Base-by-base conservation (phyloP, 306 rosid genomes). In the Medicago ruthenica region DNA sequence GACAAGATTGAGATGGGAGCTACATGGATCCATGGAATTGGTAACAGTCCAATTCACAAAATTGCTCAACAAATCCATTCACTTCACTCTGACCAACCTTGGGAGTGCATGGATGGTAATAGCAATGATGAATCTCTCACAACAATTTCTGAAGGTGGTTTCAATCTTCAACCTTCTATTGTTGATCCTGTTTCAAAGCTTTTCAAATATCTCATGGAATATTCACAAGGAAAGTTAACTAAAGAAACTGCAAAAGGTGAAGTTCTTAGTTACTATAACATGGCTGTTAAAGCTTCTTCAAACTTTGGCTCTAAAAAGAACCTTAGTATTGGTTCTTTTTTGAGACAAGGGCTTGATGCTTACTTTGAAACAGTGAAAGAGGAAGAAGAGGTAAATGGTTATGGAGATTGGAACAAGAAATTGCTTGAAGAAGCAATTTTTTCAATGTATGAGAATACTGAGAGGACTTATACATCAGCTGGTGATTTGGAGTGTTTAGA, bases 21-120 rank as follows among this genome's bases (percentile, higher is more conserved):
- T 61, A 95, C 99, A 44, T 95, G 99, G 99, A 95, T 95, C 90
- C 99, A 95, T 68, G 99, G 99, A 75, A 95, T 89, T 86, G 90
- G 84, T 7, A 95, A 89, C 21, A 95, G 99, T 68, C 99, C 99
- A 31, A 75, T 95, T 74, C 85, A 92, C 83, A 78, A 86, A 70
- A 90, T 95, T 40, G 99, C 99, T 40, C 79, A 80, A 13, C 84
- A 90, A 72, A 92, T 79, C 75, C 61, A 82, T 12, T 93, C 97
- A 15, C 90, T 95, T 1, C 77, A 87, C 69, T 95, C 97, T 16
- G 82, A 85, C 67, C 93, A 85, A 70, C 97, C 98, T 8, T 95
- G 97, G 98, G 98, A 95, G 88, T 92, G 92, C 90, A 95, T 95
- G 98, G 96, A 92, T 20, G 90, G 89, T 41, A 74, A 54, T 66